Evolutionary conservation across 108 stramenopile species (phyloP), one percentile per base, ranked within the genome.

Genomic region (Skeletonema potamos): DNA sequence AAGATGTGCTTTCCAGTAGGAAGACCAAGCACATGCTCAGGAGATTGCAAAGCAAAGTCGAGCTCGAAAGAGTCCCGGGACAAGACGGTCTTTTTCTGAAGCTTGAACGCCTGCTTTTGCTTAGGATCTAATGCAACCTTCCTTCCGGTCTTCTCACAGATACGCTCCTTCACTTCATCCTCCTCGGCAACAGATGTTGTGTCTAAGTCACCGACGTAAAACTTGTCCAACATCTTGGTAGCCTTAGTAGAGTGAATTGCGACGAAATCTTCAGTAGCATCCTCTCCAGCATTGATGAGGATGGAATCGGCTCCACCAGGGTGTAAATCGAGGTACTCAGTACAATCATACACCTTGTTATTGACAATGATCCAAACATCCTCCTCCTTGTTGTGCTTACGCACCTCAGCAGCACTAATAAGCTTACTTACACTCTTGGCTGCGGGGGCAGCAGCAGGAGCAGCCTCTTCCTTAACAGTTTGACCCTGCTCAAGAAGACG

Each of bases 1-100:
- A 95, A 94, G 76, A 98, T 82, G 90, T 98, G 98, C 84, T 97
- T 96, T 70, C 98, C 98, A 13, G 96, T 96, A 15, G 98, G 98
- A 27, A 99, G 88, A 27, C 99, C 99, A 28, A 99, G 84, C 29
- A 96, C 79, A 64, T 96, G 94, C 44, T 97, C 82, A 3, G 88
- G 86, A 4, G 91, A 82, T 51, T 89, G 97, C 11, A 99, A 81
- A 17, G 95, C 94, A 81, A 98, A 99, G 66, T 97, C 90, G 64
- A 98, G 85, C 68, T 89, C 82, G 76, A 95, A 88, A 4, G 96
- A 92, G 79, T 99, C 97, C 57, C 93, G 95, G 5, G 95, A 95
- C 4, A 98, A 72, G 8, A 90, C 86, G 17, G 92, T 89, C 82
- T 96, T 95, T 64, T 89, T 88, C 70, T 94, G 86, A 18, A 97